phyloP scores from a whole-genome alignment of 345 rosid species.

The Rhizophora mangle region DNA sequence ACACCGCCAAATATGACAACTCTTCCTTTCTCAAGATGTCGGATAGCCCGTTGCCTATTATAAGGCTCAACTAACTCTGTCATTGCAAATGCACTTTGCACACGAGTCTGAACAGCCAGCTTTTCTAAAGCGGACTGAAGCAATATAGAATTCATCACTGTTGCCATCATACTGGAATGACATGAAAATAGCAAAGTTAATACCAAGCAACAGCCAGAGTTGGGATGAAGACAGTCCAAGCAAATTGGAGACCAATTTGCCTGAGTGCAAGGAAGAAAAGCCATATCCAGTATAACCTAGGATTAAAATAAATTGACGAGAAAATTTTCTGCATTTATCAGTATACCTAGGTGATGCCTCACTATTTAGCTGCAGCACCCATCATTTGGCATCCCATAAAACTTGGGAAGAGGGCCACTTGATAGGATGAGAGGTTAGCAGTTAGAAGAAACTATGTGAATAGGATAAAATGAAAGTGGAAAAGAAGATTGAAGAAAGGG shows the following conservation, averaged over 20 bases:
- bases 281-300: neutral
- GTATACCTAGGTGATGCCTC: neutral
- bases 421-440: too few relatives aligned
- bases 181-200: neutral
- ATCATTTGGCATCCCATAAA: neutral
- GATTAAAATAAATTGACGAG: neutral
- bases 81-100: constrained; percentile 70
- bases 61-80: constrained; percentile 82
- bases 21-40: constrained; percentile 91
- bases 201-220: neutral
- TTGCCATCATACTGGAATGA: constrained; percentile 78
- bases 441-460: too few relatives aligned
- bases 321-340: neutral
- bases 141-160: constrained; percentile 82
- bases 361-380: neutral
- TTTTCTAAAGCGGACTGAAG: constrained; percentile 87
- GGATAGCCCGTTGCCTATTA: constrained; percentile 65
- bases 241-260: neutral
- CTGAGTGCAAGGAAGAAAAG: neutral
- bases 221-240: constrained; percentile 9
- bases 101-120: constrained; percentile 64
- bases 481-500: too few relatives aligned
- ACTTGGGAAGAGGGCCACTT: too few relatives aligned
- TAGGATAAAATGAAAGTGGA: too few relatives aligned
- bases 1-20: constrained; percentile 93